phyloP scores from a whole-genome alignment of 2,329 filamentous ascomycete genomes.

The Teratosphaeria destructans region DNA sequence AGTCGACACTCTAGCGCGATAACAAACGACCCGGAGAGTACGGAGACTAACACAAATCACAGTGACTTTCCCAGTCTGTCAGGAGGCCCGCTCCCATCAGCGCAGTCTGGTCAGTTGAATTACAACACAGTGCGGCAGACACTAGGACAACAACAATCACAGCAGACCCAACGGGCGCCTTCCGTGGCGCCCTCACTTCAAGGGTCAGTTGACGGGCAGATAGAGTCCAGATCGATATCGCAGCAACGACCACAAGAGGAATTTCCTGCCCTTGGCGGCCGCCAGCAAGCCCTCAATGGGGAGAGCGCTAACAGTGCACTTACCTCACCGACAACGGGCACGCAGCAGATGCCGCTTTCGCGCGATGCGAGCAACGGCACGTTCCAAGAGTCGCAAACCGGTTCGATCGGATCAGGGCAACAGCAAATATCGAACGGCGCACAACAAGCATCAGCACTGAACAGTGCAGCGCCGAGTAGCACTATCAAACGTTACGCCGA shows the following conservation, averaged over 20 bases:
- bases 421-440: background rate
- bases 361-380: constrained; percentile 12
- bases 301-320: constrained; percentile 27
- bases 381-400: constrained; percentile 12
- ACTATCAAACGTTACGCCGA: constrained; percentile 38
- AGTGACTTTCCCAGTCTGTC: constrained; percentile 56
- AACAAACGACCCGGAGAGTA: background rate
- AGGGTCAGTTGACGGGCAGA: constrained; percentile 44
- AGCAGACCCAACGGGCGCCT: constrained; percentile 31
- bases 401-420: constrained; percentile 14
- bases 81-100: constrained; percentile 43
- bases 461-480: background rate
- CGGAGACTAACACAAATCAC: constrained; percentile 4
- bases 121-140: constrained; percentile 43
- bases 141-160: constrained; percentile 23
- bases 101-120: constrained; percentile 42
- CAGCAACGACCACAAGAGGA: constrained; percentile 41
- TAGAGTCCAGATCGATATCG: background rate
- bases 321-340: constrained; percentile 15
- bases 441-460: constrained; percentile 1
- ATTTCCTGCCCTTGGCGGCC: constrained; percentile 48
- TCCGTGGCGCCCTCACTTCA: constrained; percentile 33
- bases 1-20: background rate
- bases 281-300: constrained; percentile 30
- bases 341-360: constrained; percentile 16